These are phyloP conservation scores for Neofusicoccum sp. DNA, from an alignment of 2,329 filamentous ascomycete genomes.

Conservation along the genomic window DNA sequence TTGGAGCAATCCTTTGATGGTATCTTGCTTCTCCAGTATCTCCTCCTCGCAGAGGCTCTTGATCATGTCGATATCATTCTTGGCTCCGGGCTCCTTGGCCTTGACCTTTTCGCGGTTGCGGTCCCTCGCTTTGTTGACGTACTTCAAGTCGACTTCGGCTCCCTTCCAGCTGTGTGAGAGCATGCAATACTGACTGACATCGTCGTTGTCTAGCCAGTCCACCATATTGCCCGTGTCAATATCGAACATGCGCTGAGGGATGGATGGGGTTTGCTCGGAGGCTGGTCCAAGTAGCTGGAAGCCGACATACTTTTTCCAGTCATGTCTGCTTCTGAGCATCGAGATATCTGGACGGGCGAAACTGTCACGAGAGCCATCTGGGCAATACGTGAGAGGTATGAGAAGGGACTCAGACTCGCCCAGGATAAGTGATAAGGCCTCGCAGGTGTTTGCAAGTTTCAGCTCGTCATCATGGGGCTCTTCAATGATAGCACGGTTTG, in stretches of 20 bases:
- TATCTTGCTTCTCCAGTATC: not conserved
- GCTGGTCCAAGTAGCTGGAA: not conserved
- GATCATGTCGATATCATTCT: not conserved
- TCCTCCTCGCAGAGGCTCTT: not conserved
- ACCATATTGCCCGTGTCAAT: constrained; percentile 5
- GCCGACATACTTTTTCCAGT: not conserved
- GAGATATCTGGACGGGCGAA: too few relatives aligned
- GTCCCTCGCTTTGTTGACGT: not conserved
- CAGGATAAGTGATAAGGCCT: too few relatives aligned
- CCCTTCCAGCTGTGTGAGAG: constrained; percentile 1
- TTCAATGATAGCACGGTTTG: too few relatives aligned
- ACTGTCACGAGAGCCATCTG: too few relatives aligned
- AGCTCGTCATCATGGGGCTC: too few relatives aligned
- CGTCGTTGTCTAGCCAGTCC: not conserved
- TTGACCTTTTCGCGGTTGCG: not conserved
- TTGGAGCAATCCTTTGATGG: not conserved
- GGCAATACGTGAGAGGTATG: too few relatives aligned
- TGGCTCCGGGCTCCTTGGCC: not conserved
- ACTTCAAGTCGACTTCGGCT: not conserved
- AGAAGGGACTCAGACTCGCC: too few relatives aligned
- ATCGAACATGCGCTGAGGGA: not conserved
- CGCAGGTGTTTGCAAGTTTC: too few relatives aligned
- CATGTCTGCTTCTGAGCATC: too few relatives aligned
- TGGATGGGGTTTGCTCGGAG: not conserved
- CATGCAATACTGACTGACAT: not conserved